Conservation (phyloP, 768 basidiomycete species). For the Bullera alba region DNA sequence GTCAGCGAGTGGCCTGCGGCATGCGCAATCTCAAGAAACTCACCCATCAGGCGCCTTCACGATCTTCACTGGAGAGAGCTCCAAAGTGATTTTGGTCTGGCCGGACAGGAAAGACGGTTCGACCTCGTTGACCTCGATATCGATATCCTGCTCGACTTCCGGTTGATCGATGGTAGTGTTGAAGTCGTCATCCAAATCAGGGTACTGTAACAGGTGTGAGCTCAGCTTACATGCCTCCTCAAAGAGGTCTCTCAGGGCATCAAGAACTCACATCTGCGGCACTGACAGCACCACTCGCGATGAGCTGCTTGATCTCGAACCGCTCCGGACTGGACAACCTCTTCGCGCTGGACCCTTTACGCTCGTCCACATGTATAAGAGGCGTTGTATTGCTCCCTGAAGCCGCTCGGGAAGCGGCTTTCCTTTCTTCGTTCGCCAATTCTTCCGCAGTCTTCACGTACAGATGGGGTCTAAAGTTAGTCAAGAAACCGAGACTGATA, state of each 20-base stretch:
- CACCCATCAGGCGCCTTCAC: conserved; percentile 94
- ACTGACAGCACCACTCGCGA: conserved; percentile 84
- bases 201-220: too few species aligned
- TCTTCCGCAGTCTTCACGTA: conserved; percentile 92
- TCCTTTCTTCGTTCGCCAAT: conserved; percentile 67
- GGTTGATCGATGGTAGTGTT: conserved; percentile 50
- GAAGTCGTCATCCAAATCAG: conserved; percentile 44
- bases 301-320: conserved; percentile 99
- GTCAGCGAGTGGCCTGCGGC: neutral
- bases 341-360: conserved; percentile 60
- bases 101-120: conserved; percentile 94
- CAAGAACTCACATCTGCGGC: conserved; percentile 70
- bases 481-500: neutral
- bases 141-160: conserved; percentile 91
- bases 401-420: conserved; percentile 54
- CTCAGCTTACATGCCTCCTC: too few species aligned
- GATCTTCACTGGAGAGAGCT: conserved; percentile 94
- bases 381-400: conserved; percentile 86
- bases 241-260: conserved; percentile 66
- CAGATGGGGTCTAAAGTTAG: conserved; percentile 59
- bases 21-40: conserved; percentile 2
- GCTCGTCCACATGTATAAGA: conserved; percentile 49
- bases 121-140: conserved; percentile 93
- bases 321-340: conserved; percentile 91
- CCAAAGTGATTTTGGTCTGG: conserved; percentile 90